phyloP scores from a whole-genome alignment of 2,329 filamentous ascomycete species.

The Chaetomium globosum region DNA sequence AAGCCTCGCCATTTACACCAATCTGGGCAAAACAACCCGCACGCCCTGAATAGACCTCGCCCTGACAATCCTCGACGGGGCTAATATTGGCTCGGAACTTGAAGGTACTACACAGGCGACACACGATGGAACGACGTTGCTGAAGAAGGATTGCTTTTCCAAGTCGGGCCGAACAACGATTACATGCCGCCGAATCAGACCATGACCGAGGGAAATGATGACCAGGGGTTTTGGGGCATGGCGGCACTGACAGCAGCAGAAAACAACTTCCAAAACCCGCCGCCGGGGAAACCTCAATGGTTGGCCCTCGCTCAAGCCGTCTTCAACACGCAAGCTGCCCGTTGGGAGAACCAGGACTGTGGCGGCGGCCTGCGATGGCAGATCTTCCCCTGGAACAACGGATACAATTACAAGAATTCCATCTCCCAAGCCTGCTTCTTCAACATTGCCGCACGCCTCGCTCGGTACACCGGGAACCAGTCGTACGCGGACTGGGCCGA shows the following conservation, averaged over 20 bases:
- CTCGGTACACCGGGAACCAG: constrained; percentile 57
- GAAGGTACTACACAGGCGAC: constrained; percentile 75
- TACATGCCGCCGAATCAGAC: constrained; percentile 41
- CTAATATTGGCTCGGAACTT: background rate
- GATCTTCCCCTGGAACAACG: constrained; percentile 62
- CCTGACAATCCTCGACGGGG: background rate
- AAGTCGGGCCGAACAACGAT: constrained; percentile 37
- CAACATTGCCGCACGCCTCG: constrained; percentile 56
- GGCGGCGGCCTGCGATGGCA: constrained; percentile 65
- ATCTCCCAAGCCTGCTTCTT: constrained; percentile 49
- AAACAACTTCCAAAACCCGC: constrained; percentile 58
- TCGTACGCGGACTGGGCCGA: constrained; percentile 58
- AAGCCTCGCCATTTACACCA: no score
- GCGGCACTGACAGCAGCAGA: constrained; percentile 58
- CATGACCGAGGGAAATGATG: constrained; percentile 55
- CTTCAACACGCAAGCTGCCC: constrained; percentile 59
- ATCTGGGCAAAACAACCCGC: background rate
- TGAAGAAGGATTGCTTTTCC: constrained; percentile 64
- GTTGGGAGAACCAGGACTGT: constrained; percentile 61
- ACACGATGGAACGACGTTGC: constrained; percentile 69
- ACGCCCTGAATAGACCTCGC: background rate
- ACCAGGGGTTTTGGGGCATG: constrained; percentile 69
- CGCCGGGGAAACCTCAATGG: constrained; percentile 53
- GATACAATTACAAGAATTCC: constrained; percentile 64
- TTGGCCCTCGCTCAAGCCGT: constrained; percentile 60